These are phyloP conservation scores for Chaetomium olivaceum DNA, from an alignment of 2,329 filamentous ascomycete genomes.

Conservation along the genomic window DNA sequence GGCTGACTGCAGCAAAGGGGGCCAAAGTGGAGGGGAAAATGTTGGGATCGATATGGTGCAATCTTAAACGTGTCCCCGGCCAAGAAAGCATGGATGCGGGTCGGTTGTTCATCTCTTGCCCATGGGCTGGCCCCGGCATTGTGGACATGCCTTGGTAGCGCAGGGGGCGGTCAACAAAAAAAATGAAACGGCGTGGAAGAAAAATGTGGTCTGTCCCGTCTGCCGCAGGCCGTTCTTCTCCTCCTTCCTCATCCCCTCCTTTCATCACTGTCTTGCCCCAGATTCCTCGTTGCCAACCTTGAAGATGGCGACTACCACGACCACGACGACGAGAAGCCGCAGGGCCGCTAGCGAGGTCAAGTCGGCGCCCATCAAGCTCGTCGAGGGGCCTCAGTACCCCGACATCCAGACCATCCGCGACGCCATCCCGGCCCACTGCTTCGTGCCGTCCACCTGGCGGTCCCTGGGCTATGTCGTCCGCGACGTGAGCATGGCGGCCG, in stretches of 20 bases:
- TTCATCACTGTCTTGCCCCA: neutral
- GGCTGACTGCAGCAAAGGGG: neutral
- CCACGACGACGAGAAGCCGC: conserved; percentile 26
- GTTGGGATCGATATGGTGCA: conserved; percentile 14
- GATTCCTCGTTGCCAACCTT: conserved; percentile 2
- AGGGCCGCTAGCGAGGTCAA: conserved; percentile 24
- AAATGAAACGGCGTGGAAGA: conserved; percentile 1
- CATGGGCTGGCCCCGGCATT: conserved; percentile 2
- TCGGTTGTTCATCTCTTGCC: conserved; percentile 14
- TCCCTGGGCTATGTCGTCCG: conserved; percentile 59
- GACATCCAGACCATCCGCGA: conserved; percentile 51
- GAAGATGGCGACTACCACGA: conserved; percentile 27
- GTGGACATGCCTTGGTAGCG: conserved; percentile 9
- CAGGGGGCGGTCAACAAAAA: conserved; percentile 15
- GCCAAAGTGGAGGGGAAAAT: neutral
- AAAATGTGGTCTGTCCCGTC: conserved; percentile 5
- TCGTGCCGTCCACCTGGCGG: conserved; percentile 53
- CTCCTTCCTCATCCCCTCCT: neutral
- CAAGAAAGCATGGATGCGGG: conserved; percentile 21
- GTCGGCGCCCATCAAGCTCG: conserved; percentile 19
- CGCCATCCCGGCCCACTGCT: conserved; percentile 63
- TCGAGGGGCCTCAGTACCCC: conserved; percentile 39
- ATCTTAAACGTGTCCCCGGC: conserved; percentile 18
- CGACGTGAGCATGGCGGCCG: conserved; percentile 52
- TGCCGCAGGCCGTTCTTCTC: conserved; percentile 3